Percentiles rank a stretch among this genome's conserved stretches.
These are phyloP conservation scores for Castanea sativa DNA, from an alignment of 306 rosid genomes.

Conservation along the genomic window DNA sequence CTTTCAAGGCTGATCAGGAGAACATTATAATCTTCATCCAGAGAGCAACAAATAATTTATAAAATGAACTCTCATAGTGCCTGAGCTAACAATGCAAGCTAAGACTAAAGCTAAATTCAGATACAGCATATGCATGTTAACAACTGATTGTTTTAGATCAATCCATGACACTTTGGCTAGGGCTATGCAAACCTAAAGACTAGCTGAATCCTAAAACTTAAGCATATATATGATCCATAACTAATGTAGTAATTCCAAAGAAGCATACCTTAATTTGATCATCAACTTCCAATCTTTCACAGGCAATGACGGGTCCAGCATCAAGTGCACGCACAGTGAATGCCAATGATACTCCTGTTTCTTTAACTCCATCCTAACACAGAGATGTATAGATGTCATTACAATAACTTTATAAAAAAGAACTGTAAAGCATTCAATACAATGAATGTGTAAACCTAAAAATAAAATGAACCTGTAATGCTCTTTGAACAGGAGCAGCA, in stretches of 20 bases:
- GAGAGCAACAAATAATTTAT: neutral
- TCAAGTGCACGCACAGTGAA: conserved; percentile 87
- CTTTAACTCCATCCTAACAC: conserved; percentile 74
- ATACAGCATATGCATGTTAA: neutral
- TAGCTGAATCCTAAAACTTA: neutral
- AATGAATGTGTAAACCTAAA: neutral
- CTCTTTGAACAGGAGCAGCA: conserved; percentile 97
- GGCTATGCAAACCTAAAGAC: neutral
- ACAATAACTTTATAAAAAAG: neutral
- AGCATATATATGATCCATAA: neutral
- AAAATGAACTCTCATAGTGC: neutral
- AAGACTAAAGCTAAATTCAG: neutral
- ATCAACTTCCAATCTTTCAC: conserved; percentile 52
- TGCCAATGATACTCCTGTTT: conserved; percentile 90
- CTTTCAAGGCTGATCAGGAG: conserved; percentile 10
- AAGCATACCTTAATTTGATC: conserved; percentile 65
- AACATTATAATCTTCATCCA: neutral
- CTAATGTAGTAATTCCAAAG: neutral
- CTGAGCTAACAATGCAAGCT: conserved; percentile 6
- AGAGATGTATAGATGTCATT: conserved; percentile 1
- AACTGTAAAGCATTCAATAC: neutral
- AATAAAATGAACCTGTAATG: conserved; percentile 61
- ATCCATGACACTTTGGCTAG: neutral
- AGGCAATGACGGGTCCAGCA: conserved; percentile 89
- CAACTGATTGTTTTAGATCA: conserved; percentile 9